Conservation (phyloP, 371 early-diverging fungal species). For the Mortierella sp. region DNA sequence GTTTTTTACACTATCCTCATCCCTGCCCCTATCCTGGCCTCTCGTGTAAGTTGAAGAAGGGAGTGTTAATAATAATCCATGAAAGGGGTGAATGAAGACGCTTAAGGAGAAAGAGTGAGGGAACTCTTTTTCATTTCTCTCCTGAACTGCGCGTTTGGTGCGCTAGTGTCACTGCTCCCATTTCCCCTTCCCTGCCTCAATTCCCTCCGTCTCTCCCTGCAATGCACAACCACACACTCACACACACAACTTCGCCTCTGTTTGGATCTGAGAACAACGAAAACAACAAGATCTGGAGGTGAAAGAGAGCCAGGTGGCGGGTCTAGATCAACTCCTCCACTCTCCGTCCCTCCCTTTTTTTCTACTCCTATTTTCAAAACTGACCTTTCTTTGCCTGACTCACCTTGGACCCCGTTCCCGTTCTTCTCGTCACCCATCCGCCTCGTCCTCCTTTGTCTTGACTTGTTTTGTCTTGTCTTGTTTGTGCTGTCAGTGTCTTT, state of each 20-base stretch:
- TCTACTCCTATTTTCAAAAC: not conserved
- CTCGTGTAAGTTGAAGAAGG: not conserved
- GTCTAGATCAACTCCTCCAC: not conserved
- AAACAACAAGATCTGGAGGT: not conserved
- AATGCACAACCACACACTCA: not conserved
- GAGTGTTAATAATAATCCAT: not conserved
- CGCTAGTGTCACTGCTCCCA: not conserved
- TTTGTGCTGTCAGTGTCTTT: not conserved
- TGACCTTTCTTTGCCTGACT: not conserved
- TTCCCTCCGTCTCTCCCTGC: too few relatives aligned
- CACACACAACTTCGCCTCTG: not conserved
- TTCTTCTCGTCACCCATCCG: too few relatives aligned
- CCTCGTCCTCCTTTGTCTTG: too few relatives aligned
- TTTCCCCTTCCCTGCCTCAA: not conserved
- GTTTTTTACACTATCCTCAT: not conserved
- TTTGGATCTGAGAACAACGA: not conserved
- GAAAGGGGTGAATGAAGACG: not conserved
- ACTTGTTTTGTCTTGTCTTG: not conserved
- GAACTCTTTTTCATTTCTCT: not conserved
- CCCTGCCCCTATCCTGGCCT: not conserved
- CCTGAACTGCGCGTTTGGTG: not conserved
- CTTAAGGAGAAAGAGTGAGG: not conserved
- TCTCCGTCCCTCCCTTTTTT: too few relatives aligned
- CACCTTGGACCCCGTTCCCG: too few relatives aligned
- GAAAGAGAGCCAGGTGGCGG: not conserved